Conservation (phyloP, 2,329 filamentous ascomycete species). For the Alternaria triticina region DNA sequence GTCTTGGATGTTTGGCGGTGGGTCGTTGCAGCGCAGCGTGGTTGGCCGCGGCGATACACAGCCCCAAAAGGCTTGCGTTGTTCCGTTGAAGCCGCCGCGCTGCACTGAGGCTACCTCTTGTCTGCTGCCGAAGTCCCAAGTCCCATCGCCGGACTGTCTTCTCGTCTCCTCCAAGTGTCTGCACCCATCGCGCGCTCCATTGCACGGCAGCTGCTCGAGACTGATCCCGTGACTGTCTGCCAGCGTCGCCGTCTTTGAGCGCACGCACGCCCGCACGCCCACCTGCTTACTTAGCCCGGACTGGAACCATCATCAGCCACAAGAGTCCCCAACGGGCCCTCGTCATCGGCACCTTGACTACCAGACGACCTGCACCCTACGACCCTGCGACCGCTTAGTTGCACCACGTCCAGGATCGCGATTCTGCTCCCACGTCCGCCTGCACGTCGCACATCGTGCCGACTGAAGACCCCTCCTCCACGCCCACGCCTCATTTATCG, state of each 20-base stretch:
- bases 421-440: neutral
- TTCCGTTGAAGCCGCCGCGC: conserved; percentile 1
- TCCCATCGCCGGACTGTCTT: neutral
- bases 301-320: conserved; percentile 12
- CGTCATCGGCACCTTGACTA: conserved; percentile 13
- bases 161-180: neutral
- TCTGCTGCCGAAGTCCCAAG: neutral
- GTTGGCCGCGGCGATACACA: conserved; percentile 10
- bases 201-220: neutral
- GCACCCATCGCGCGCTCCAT: neutral
- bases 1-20: conserved; percentile 7
- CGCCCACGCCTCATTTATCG: neutral
- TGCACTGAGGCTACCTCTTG: neutral
- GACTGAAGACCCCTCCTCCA: conserved; percentile 8
- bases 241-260: neutral
- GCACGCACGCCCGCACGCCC: neutral
- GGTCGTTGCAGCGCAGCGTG: conserved; percentile 7
- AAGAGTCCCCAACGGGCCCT: conserved; percentile 6
- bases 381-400: conserved; percentile 3
- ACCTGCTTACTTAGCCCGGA: conserved; percentile 6
- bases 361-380: conserved; percentile 2
- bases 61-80: conserved; percentile 14
- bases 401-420: conserved; percentile 5
- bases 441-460: neutral
- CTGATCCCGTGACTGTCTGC: neutral